Base-by-base conservation (phyloP, 1,284 basidiomycete genomes). In the Moniliophthora roreri region DNA sequence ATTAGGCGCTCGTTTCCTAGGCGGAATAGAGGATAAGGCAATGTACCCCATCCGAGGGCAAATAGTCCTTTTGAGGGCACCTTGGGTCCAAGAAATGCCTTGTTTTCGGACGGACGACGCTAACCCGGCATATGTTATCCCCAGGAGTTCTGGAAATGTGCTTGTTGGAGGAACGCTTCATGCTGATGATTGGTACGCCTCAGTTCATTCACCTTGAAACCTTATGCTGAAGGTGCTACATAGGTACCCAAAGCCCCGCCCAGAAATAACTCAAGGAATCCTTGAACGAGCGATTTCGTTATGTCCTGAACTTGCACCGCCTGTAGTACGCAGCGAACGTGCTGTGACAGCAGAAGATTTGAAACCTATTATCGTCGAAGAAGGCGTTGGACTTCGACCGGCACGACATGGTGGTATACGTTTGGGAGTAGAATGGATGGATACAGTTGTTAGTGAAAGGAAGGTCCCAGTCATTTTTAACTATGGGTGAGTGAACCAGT, bases 31-130 rank as follows among this genome's bases (percentile, higher is more conserved):
- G 58, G 89, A 93, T 65, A 73, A 75, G 49, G 69, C 72, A 15
- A 78, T 94, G 20, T 84, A 84, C 64, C 93, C 94, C 0, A 81
- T 94, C 50, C 80, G 92, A 40, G 95, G 95, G 0, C 95, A 97
- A 70, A 95, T 91, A 0, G 82, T 94, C 7, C 70, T 93, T 23
- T 74, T 93, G 11, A 72, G 81, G 50, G 89, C 91, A 0, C 92
- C 93, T 1, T 82, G 67, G 91, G 79, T 92, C 46, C 76, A 69
- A 44, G 79, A 79, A 55, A 89, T 87, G 15, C 72, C 77, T 55
- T 83, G 84, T 0, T 64, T 81, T n/a, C 77, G 76, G 48, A 73
- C 69, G 24, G 61, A 66, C 5, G 71, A 76, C n/a, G 82, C 81
- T 6, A 68, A 73, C 0, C 81, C 79, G 70, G 82, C 82, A 35